phyloP scores from a whole-genome alignment of 106 monocot genomes.

The Dendrobium huoshanense region DNA sequence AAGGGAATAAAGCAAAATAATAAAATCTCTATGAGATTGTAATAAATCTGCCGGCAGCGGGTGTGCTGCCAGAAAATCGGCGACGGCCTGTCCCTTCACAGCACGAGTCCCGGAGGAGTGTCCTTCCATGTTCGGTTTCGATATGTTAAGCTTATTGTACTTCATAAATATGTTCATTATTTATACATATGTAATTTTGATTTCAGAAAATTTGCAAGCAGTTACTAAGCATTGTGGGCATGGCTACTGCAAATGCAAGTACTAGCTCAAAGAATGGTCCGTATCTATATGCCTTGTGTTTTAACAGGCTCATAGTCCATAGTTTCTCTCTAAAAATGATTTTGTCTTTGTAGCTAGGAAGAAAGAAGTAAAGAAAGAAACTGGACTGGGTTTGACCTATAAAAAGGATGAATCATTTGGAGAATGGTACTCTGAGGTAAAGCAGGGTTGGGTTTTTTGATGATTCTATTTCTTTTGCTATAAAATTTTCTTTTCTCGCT shows the following conservation, averaged over 20 bases:
- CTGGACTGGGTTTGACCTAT: conserved; percentile 64
- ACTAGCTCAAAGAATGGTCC: conserved; percentile 5
- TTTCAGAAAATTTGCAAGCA: background rate
- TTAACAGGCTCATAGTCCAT: background rate
- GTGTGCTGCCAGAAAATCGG: no score
- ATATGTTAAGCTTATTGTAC: background rate
- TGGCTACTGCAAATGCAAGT: conserved; percentile 1
- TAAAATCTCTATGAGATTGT: background rate
- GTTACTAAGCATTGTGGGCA: background rate
- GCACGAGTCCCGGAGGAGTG: no score
- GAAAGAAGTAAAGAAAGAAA: conserved; percentile 96
- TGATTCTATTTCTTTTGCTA: background rate
- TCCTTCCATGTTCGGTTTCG: no score
- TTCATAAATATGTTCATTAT: background rate
- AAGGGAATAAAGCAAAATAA: background rate
- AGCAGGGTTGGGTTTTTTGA: background rate
- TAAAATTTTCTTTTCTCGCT: background rate
- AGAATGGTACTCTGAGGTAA: conserved; percentile 96
- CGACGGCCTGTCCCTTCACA: no score
- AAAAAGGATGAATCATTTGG: conserved; percentile 96
- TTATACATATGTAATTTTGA: background rate
- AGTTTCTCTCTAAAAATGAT: background rate
- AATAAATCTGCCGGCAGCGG: no score
- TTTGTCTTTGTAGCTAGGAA: conserved; percentile 38
- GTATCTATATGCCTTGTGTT: background rate